These are phyloP conservation scores for Strigomonas galati DNA, from an alignment of 208 protist genomes.

Conservation along the genomic window DNA sequence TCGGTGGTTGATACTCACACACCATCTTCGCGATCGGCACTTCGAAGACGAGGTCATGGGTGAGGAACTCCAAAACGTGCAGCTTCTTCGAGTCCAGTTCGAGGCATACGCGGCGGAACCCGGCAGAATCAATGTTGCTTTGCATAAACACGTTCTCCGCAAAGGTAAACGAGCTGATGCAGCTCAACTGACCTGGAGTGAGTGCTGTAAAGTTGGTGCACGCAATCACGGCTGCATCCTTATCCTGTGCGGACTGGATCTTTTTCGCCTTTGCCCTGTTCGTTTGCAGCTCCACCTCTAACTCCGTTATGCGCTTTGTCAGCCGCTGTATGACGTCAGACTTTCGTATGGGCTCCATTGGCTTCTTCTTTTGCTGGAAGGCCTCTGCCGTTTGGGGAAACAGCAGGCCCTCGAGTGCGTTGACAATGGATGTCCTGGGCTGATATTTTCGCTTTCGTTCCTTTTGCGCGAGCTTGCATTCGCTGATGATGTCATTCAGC, in stretches of 20 bases:
- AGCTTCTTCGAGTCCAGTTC: neutral
- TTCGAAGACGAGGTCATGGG: neutral
- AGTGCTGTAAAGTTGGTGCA: neutral
- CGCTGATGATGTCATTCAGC: neutral
- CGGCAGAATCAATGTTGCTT: too few relatives aligned
- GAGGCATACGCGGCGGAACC: neutral
- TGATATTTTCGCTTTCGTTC: too few relatives aligned
- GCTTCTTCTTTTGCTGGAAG: too few relatives aligned
- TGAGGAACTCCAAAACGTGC: constrained; percentile 2
- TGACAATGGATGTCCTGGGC: too few relatives aligned
- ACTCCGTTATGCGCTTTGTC: constrained; percentile 8
- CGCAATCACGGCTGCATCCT: neutral
- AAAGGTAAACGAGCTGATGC: constrained; percentile 1
- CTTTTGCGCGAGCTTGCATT: neutral
- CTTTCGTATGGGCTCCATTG: neutral
- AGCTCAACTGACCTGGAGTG: constrained; percentile 1
- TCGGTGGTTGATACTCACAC: neutral
- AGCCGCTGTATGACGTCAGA: constrained; percentile 13
- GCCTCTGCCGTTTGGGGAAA: too few relatives aligned
- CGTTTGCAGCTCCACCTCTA: constrained; percentile 4
- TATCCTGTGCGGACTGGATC: neutral
- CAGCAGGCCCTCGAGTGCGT: too few relatives aligned
- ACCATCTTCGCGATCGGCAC: neutral
- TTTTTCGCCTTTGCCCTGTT: neutral
- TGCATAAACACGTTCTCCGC: too few relatives aligned